phyloP scores from a whole-genome alignment of 164 flowering plant species.

The Kingdonia uniflora region DNA sequence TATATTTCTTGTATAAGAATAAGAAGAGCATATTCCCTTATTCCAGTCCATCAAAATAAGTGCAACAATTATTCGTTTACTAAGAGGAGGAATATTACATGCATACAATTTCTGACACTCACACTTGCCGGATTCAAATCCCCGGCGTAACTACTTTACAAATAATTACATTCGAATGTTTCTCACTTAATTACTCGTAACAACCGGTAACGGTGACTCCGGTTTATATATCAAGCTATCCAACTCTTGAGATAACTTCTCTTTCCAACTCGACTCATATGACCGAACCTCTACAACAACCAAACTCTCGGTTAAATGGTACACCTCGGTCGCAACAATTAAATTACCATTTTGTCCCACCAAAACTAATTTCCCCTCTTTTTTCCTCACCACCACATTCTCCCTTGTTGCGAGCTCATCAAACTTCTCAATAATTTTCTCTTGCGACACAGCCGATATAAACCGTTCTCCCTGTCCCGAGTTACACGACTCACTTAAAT shows the following conservation, averaged over 20 bases:
- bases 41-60: too few relatives aligned
- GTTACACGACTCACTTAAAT: not conserved
- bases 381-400: constrained; percentile 19
- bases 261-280: constrained; percentile 27
- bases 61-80: too few relatives aligned
- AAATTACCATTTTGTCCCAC: constrained; percentile 37
- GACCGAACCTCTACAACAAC: constrained; percentile 37
- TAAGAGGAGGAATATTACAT: too few relatives aligned
- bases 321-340: constrained; percentile 20
- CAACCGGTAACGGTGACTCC: not conserved
- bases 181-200: not conserved
- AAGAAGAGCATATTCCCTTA: too few relatives aligned
- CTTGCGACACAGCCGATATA: constrained; percentile 23
- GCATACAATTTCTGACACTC: too few relatives aligned
- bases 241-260: constrained; percentile 27
- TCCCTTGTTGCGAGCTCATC: constrained; percentile 26
- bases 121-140: too few relatives aligned
- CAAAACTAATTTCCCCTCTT: constrained; percentile 29
- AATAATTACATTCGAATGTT: too few relatives aligned
- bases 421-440: constrained; percentile 29
- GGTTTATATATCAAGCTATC: constrained; percentile 11
- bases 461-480: constrained; percentile 19
- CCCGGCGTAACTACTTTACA: too few relatives aligned
- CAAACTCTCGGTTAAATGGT: constrained; percentile 32
- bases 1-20: too few relatives aligned